Evolutionary conservation across 768 basidiomycete genomes (phyloP).

Genomic region (Myochromella boudieri): DNA sequence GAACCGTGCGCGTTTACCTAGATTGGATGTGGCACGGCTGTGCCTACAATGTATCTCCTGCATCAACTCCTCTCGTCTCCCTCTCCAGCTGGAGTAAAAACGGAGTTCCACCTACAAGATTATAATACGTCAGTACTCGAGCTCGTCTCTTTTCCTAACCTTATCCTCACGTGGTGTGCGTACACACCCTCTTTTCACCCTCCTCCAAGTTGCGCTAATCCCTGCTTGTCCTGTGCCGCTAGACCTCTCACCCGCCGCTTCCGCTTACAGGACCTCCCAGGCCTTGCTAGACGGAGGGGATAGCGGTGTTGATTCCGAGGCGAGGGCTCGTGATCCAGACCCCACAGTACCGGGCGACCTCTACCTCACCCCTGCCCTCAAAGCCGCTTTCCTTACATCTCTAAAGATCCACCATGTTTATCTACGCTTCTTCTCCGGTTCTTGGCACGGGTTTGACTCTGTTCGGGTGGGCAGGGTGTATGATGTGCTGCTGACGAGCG

Average conservation of each 20-base stretch:
- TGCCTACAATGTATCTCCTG: conserved; percentile 79
- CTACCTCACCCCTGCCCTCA: conserved; percentile 62
- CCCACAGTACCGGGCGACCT: conserved; percentile 41
- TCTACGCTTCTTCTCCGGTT: conserved; percentile 78
- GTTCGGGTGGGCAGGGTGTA: conserved; percentile 39
- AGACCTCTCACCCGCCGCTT: conserved; percentile 66
- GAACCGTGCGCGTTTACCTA: too few relatives aligned
- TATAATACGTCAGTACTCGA: conserved; percentile 84
- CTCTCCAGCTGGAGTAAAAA: not conserved
- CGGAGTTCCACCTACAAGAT: conserved; percentile 79
- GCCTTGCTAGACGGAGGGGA: too few relatives aligned
- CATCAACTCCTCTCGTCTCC: conserved; percentile 49
- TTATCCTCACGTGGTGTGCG: conserved; percentile 83
- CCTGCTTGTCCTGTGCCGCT: not conserved
- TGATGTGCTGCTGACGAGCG: conserved; percentile 82
- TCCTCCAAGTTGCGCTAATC: not conserved
- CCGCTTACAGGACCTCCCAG: conserved; percentile 36
- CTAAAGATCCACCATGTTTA: conserved; percentile 53
- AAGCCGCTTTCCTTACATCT: conserved; percentile 61
- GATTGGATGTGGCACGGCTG: conserved; percentile 92
- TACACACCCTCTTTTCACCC: conserved; percentile 9
- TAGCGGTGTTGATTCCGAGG: too few relatives aligned
- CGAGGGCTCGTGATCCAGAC: too few relatives aligned
- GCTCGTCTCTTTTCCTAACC: conserved; percentile 77
- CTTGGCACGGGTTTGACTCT: conserved; percentile 66